Evolutionary conservation across 768 basidiomycete species (phyloP).

Genomic region (Agaricus blazei): DNA sequence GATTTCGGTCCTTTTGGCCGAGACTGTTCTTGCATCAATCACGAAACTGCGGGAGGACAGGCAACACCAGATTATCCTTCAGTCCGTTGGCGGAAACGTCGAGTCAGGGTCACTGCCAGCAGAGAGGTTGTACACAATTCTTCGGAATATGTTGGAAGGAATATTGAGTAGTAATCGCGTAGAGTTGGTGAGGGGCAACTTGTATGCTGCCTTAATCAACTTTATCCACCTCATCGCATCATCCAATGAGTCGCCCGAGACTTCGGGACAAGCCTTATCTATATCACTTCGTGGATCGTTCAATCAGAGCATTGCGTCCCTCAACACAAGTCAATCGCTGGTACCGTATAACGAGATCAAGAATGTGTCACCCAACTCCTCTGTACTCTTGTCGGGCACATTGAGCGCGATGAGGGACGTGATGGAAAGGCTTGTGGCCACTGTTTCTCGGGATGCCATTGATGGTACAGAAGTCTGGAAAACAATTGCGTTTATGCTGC

Average conservation of each 20-base stretch:
- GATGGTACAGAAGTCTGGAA: conserved; percentile 97
- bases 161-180: conserved; percentile 72
- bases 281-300: conserved; percentile 32
- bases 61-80: conserved; percentile 61
- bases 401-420: conserved; percentile 59
- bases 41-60: conserved; percentile 87
- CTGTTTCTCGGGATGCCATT: conserved; percentile 84
- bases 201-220: conserved; percentile 90
- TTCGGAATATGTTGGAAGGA: conserved; percentile 71
- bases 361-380: conserved; percentile 15
- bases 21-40: conserved; percentile 73
- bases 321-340: conserved; percentile 33
- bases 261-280: conserved; percentile 17
- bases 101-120: conserved; percentile 69
- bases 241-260: conserved; percentile 14
- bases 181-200: conserved; percentile 87
- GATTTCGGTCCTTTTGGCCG: conserved; percentile 79
- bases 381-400: conserved; percentile 56
- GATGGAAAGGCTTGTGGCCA: conserved; percentile 67
- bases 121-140: conserved; percentile 70
- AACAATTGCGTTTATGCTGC: conserved; percentile 87
- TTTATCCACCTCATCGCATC: conserved; percentile 74
- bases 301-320: conserved; percentile 12
- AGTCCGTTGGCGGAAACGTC: conserved; percentile 57
- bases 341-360: conserved; percentile 20